Base-by-base conservation (phyloP, 164 flowering plant species). In the Vitis amurensis region DNA sequence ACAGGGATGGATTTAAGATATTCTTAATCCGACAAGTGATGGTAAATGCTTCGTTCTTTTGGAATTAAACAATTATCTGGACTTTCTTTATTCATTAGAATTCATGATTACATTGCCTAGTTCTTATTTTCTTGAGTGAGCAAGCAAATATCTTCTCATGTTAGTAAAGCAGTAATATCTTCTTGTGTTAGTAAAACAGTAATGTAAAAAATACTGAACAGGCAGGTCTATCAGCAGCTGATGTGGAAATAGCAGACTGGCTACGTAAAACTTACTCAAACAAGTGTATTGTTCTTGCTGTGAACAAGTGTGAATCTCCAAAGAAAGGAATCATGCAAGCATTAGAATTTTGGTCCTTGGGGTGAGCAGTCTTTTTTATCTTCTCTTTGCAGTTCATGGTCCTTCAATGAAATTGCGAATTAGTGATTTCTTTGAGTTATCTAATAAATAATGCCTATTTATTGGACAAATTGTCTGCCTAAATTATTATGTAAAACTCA, bases 251-350 rank as follows among this genome's bases (percentile, higher is more conserved):
- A 78, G 92, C 93, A 55, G 93, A 88, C 64, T 95, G 99, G 99
- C 75, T 95, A 11, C 92, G 97, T 8, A 95, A 83, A 77, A 79
- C 88, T 71, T 89, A 86, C 80, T 90, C 97, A 52, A 69, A 86
- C 55, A 95, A 91, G 78, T 64, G 29, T 61, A 71, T 87, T 70
- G 70, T 95, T 78, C 97, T 95, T 77, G 97, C 97, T 13, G 99
- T 95, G 65, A 95, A 95, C 84, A 95, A 95, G 74, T 95, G 99
- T 83, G 99, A 95, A 72, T 95, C 99, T 79, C 99, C 98, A 66
- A 86, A 89, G 44, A 95, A 87, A 82, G 97, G 99, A 68, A 27
- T 86, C 53, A 77, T 93, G 83, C 99, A 95, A 77, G 97, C 94
- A 63, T 84, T 88, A 55, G 99, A 95, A 47, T 95, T 95, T 84